phyloP scores from a whole-genome alignment of 306 rosid genomes.

The Rubus parviflorus region DNA sequence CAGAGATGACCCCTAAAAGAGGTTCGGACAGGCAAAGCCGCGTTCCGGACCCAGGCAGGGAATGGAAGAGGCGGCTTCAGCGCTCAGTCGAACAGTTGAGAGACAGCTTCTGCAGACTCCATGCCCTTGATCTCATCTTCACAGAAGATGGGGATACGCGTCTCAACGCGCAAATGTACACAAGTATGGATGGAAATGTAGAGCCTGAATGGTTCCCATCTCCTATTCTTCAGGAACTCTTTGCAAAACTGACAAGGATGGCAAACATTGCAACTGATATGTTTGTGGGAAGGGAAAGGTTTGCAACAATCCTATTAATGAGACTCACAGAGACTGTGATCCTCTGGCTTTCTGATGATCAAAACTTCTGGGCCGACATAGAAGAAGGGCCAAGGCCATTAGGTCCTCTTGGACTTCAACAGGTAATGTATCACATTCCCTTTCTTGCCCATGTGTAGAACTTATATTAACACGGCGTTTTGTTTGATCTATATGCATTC shows the following conservation, averaged over 20 bases:
- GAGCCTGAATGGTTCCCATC: conserved; percentile 93
- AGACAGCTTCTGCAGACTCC: conserved; percentile 85
- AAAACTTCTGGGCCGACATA: conserved; percentile 79
- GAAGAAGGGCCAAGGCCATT: conserved; percentile 64
- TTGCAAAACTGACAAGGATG: conserved; percentile 50
- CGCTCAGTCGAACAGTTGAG: conserved; percentile 74
- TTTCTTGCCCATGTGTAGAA: background rate
- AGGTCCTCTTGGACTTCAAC: conserved; percentile 92
- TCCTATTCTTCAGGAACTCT: conserved; percentile 77
- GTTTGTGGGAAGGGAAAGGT: conserved; percentile 88
- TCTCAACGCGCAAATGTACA: conserved; percentile 58
- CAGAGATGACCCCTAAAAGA: conserved; percentile 43
- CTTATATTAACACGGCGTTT: background rate
- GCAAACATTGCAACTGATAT: conserved; percentile 68
- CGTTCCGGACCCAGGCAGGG: conserved; percentile 67
- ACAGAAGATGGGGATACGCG: conserved; percentile 77
- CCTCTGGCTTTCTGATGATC: conserved; percentile 84
- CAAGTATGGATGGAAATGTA: conserved; percentile 46
- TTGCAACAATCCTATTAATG: conserved; percentile 79
- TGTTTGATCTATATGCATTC: conserved; percentile 21
- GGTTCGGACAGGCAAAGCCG: conserved; percentile 53
- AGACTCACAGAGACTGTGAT: conserved; percentile 86
- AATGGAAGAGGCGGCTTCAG: conserved; percentile 66
- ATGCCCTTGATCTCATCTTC: conserved; percentile 86
- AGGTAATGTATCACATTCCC: conserved; percentile 43